Evolutionary conservation across 106 monocot species (phyloP).

Genomic region (Xerophyta viscosa): DNA sequence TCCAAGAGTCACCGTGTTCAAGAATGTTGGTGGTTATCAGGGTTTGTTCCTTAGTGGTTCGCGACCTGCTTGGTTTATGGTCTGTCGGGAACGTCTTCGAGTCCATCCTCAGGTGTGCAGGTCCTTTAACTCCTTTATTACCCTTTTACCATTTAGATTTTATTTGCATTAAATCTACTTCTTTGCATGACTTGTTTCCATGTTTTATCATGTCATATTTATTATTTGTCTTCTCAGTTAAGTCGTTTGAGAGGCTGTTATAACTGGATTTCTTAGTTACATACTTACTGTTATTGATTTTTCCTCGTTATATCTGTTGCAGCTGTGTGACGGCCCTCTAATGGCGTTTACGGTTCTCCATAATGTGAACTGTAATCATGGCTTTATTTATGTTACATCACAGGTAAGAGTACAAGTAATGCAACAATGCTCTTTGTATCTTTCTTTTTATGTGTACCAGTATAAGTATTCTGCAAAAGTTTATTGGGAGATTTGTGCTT

Average conservation of each 20-base stretch:
- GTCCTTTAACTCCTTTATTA: neutral
- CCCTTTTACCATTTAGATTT: too few relatives aligned
- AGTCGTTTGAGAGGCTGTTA: too few relatives aligned
- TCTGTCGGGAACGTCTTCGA: slow-evolving; percentile 79
- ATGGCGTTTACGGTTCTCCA: slow-evolving; percentile 87
- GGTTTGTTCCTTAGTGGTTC: slow-evolving; percentile 85
- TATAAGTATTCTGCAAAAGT: neutral
- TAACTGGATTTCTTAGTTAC: too few relatives aligned
- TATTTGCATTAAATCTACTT: too few relatives aligned
- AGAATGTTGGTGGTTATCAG: slow-evolving; percentile 84
- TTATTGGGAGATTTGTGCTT: slow-evolving; percentile 1
- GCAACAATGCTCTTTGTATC: neutral
- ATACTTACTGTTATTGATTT: too few relatives aligned
- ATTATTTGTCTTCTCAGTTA: too few relatives aligned
- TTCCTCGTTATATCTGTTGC: neutral
- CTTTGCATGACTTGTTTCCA: too few relatives aligned
- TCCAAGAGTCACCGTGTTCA: slow-evolving; percentile 75
- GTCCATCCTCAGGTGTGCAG: slow-evolving; percentile 79
- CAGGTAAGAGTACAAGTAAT: slow-evolving; percentile 44
- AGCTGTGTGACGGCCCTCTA: slow-evolving; percentile 88
- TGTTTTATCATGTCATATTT: neutral
- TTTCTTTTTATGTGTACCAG: neutral
- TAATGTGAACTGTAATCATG: slow-evolving; percentile 96
- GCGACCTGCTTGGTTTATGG: slow-evolving; percentile 89
- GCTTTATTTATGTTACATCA: slow-evolving; percentile 91